phyloP scores from a whole-genome alignment of 2,329 filamentous ascomycete genomes.

The Colletotrichum musae region DNA sequence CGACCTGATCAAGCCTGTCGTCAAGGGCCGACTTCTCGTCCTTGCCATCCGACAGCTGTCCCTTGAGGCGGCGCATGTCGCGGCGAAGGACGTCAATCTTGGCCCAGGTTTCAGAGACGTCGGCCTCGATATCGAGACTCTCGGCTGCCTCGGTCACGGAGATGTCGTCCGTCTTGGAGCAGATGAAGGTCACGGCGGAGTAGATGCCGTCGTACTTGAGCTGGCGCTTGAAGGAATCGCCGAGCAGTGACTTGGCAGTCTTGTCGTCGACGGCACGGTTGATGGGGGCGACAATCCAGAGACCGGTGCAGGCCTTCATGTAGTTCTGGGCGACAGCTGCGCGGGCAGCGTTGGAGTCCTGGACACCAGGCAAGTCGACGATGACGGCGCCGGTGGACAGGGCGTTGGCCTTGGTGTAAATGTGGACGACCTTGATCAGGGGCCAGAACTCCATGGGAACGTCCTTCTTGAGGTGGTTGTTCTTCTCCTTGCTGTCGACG shows the following conservation, averaged over 20 bases:
- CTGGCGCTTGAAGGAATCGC: constrained; percentile 70
- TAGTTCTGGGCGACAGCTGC: constrained; percentile 71
- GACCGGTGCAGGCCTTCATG: constrained; percentile 70
- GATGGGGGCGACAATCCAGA: constrained; percentile 77
- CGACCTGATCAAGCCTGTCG: constrained; percentile 43
- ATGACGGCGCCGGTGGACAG: constrained; percentile 54
- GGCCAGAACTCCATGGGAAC: constrained; percentile 59
- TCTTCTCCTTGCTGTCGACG: constrained; percentile 50
- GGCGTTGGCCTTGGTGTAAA: constrained; percentile 52
- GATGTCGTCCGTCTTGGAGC: constrained; percentile 76
- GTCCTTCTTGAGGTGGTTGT: constrained; percentile 31
- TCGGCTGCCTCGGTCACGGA: constrained; percentile 52
- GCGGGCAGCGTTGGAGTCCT: constrained; percentile 73
- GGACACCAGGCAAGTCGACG: constrained; percentile 69
- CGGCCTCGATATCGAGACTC: constrained; percentile 47
- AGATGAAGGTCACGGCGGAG: constrained; percentile 71
- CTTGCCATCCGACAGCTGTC: neutral
- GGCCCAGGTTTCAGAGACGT: constrained; percentile 51
- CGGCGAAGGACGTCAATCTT: constrained; percentile 46
- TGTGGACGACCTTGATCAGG: constrained; percentile 65
- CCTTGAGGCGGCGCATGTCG: constrained; percentile 45
- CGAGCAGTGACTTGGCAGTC: constrained; percentile 69
- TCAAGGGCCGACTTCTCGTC: constrained; percentile 35
- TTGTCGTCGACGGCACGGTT: constrained; percentile 73
- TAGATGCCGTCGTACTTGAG: constrained; percentile 72